These are phyloP conservation scores for Glebionis coronaria DNA, from an alignment of 129 eudicot species.

Conservation along the genomic window DNA sequence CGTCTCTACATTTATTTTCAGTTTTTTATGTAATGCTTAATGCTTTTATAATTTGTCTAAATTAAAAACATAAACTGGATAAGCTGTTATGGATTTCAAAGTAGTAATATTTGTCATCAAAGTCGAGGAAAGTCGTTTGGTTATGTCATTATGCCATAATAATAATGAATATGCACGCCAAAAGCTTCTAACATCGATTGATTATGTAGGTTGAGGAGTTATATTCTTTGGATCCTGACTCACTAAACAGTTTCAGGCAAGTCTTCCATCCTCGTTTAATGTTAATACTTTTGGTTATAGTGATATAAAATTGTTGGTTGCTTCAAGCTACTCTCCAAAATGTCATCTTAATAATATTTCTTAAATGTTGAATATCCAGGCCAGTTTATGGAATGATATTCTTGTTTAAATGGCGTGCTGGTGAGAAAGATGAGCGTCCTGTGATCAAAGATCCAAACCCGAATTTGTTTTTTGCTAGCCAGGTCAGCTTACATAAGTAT, in stretches of 20 bases:
- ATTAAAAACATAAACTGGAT: background rate
- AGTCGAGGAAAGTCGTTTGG: conserved; percentile 12
- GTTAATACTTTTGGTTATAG: conserved; percentile 3
- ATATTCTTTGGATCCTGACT: conserved; percentile 92
- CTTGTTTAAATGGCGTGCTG: conserved; percentile 95
- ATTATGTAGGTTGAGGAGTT: conserved; percentile 87
- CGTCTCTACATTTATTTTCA: conserved; percentile 2
- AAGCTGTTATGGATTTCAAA: background rate
- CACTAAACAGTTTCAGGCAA: conserved; percentile 81
- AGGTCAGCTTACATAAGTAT: conserved; percentile 43
- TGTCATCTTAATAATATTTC: conserved; percentile 8
- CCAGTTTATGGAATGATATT: conserved; percentile 91
- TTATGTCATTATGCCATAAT: conserved; percentile 11
- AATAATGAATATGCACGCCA: background rate
- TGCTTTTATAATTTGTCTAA: background rate
- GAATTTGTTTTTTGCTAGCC: conserved; percentile 88
- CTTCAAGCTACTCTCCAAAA: conserved; percentile 2
- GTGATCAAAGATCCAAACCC: conserved; percentile 93
- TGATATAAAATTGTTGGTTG: conserved; percentile 2
- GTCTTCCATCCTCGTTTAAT: background rate
- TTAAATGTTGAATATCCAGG: conserved; percentile 40
- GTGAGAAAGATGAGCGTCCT: conserved; percentile 95
- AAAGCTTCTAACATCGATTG: conserved; percentile 13
- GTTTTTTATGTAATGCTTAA: conserved; percentile 7
- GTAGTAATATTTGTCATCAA: background rate